These are phyloP conservation scores for Aspergillus tubingensis DNA, from an alignment of 2,329 filamentous ascomycete genomes.

Conservation along the genomic window DNA sequence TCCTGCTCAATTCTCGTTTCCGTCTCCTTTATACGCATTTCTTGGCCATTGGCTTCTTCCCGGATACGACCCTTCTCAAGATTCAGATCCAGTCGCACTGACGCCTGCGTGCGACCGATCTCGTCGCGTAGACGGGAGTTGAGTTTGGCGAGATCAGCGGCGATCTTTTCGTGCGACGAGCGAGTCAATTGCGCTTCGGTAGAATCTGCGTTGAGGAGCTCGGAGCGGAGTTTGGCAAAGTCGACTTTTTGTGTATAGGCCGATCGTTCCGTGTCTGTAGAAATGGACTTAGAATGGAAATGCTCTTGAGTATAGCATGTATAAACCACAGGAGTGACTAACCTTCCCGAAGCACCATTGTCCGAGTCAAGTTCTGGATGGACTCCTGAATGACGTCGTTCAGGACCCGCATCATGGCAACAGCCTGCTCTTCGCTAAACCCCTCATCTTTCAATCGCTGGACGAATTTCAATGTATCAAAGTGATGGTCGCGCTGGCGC, in stretches of 20 bases:
- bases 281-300: constrained; percentile 5
- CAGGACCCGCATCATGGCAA: constrained; percentile 97
- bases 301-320: background rate
- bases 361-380: constrained; percentile 95
- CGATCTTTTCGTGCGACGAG: constrained; percentile 85
- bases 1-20: constrained; percentile 99
- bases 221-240: constrained; percentile 93
- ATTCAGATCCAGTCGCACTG: constrained; percentile 88
- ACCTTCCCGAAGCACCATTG: constrained; percentile 97
- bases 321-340: constrained; percentile 40
- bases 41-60: constrained; percentile 93
- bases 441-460: constrained; percentile 86
- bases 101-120: constrained; percentile 90
- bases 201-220: constrained; percentile 87
- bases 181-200: constrained; percentile 88
- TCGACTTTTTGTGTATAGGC: constrained; percentile 87
- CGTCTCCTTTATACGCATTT: constrained; percentile 98
- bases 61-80: constrained; percentile 94
- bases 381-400: constrained; percentile 97
- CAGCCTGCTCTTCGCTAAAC: constrained; percentile 91
- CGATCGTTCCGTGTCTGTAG: constrained; percentile 50
- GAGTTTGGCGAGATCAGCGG: constrained; percentile 92
- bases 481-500: constrained; percentile 79
- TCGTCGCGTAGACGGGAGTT: constrained; percentile 88
- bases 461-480: constrained; percentile 97